Conservation (phyloP, 2,329 filamentous ascomycete genomes). For the Cytospora paraplurivora region DNA sequence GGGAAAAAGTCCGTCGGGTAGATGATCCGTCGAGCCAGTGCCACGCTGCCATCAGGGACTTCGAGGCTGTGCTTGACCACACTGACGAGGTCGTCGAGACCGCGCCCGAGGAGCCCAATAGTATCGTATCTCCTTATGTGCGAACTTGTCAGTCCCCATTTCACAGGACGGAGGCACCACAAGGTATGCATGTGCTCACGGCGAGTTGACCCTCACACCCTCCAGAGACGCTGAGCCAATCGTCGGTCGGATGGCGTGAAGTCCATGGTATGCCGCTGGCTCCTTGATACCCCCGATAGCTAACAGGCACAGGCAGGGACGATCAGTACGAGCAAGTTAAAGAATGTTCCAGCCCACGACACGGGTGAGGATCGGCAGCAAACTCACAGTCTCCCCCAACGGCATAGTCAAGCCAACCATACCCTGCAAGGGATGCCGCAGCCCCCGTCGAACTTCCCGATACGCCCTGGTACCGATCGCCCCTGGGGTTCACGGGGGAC, state of each 20-base stretch:
- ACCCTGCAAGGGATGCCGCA: slow-evolving; percentile 32
- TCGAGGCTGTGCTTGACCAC: slow-evolving; percentile 20
- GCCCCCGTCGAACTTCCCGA: slow-evolving; percentile 31
- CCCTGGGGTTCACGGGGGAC: slow-evolving; percentile 36
- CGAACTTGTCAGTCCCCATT: neutral
- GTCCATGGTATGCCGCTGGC: slow-evolving; percentile 21
- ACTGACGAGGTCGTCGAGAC: slow-evolving; percentile 14
- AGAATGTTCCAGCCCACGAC: neutral
- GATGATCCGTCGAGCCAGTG: slow-evolving; percentile 10
- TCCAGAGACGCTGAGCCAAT: slow-evolving; percentile 20
- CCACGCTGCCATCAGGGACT: neutral
- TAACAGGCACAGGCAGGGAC: neutral
- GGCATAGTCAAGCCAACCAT: slow-evolving; percentile 33
- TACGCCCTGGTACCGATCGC: slow-evolving; percentile 34
- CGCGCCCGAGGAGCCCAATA: slow-evolving; percentile 19
- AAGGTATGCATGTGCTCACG: slow-evolving; percentile 6
- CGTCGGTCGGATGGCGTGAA: slow-evolving; percentile 22
- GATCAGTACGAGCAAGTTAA: neutral
- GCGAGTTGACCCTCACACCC: slow-evolving; percentile 15
- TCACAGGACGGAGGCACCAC: no score
- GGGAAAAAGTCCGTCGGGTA: slow-evolving; percentile 25
- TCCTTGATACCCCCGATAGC: slow-evolving; percentile 20
- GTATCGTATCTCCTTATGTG: slow-evolving; percentile 24
- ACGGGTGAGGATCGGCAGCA: slow-evolving; percentile 32
- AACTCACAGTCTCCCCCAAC: slow-evolving; percentile 35